phyloP scores from a whole-genome alignment of 176 grass and related monocot genomes.

The Olyra latifolia region DNA sequence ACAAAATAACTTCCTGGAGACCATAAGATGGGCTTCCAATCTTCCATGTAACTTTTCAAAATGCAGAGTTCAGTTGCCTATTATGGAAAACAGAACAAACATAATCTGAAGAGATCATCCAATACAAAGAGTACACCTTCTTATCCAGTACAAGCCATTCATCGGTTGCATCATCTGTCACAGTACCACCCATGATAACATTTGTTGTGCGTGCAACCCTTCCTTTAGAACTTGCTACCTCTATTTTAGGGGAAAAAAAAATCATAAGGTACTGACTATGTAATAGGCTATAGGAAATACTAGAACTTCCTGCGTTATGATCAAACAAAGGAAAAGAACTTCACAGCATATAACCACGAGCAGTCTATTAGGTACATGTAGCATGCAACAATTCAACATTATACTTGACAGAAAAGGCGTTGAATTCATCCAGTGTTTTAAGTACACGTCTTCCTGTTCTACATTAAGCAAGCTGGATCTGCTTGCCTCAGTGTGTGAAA shows the following conservation, averaged over 20 bases:
- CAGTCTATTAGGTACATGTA: not conserved
- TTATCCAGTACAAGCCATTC: constrained; percentile 85
- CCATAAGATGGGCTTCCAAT: not conserved
- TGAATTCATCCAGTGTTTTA: too few species aligned
- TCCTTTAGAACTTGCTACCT: constrained; percentile 75
- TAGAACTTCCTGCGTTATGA: not conserved
- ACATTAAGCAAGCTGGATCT: constrained; percentile 2
- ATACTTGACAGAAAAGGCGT: too few species aligned
- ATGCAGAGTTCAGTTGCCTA: not conserved
- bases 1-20: not conserved
- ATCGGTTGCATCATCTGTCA: constrained; percentile 64
- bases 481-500: not conserved
- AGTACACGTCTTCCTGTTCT: too few species aligned
- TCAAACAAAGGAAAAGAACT: not conserved
- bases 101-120: not conserved
- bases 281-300: not conserved
- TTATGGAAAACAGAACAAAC: not conserved
- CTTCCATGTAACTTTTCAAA: not conserved
- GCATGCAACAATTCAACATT: not conserved
- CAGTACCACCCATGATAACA: constrained; percentile 79
- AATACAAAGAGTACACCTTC: constrained; percentile 40
- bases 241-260: constrained; percentile 42
- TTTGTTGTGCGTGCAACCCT: constrained; percentile 73
- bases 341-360: not conserved
- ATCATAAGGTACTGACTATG: not conserved